These are phyloP conservation scores for Hansenula lynferdii DNA, from an alignment of 1,139 yeast species.

Conservation along the genomic window DNA sequence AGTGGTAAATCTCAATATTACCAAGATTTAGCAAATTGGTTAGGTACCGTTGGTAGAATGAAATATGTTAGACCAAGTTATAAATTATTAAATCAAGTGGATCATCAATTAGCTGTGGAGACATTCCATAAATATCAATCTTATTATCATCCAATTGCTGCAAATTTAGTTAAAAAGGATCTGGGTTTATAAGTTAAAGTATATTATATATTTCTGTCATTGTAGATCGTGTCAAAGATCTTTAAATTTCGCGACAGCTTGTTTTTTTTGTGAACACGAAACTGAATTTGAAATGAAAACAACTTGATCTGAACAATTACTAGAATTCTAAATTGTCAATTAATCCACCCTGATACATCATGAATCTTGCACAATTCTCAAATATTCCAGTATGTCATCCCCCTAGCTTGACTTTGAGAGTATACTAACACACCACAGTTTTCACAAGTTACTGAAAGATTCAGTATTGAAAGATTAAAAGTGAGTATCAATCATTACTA, in stretches of 20 bases:
- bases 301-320: no score
- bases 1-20: conserved; percentile 44
- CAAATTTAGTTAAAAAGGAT: conserved; percentile 74
- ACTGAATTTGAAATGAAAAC: no score
- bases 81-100: conserved; percentile 56
- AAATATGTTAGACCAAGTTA: conserved; percentile 90
- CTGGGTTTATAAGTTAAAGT: conserved; percentile 28
- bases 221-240: no score
- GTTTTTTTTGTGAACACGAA: no score
- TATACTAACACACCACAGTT: no score
- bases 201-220: no score
- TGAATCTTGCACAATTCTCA: conserved; percentile 23
- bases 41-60: conserved; percentile 93
- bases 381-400: no score
- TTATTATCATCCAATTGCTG: conserved; percentile 83
- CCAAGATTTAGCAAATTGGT: conserved; percentile 65
- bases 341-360: no score
- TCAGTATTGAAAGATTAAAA: conserved; percentile 48
- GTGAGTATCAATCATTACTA: no score
- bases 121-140: conserved; percentile 57
- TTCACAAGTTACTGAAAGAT: conserved; percentile 41
- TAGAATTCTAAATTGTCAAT: no score
- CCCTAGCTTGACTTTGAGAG: no score
- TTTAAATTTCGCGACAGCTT: no score
- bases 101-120: conserved; percentile 56